phyloP scores from a whole-genome alignment of 805 yeast species.

The Geotrichum ghanense region DNA sequence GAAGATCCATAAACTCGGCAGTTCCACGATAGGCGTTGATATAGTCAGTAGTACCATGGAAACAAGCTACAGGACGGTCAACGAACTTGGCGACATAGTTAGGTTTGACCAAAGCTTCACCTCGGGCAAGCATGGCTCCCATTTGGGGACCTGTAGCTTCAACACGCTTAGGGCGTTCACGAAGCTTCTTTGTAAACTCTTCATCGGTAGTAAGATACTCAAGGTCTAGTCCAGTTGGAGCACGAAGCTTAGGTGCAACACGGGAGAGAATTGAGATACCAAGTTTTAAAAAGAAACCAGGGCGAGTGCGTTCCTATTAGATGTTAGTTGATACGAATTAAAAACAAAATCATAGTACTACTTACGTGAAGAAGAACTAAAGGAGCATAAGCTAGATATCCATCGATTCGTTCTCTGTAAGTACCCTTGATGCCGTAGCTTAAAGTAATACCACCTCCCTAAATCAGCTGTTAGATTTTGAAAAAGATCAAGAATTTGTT shows the following conservation, averaged over 20 bases:
- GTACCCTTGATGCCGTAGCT: conserved; percentile 27
- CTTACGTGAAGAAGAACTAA: conserved; percentile 18
- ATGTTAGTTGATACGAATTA: not conserved
- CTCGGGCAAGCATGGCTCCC: conserved; percentile 26
- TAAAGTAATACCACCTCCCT: conserved; percentile 28
- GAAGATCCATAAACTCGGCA: conserved; percentile 13
- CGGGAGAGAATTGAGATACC: conserved; percentile 19
- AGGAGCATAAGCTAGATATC: conserved; percentile 26
- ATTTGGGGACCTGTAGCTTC: conserved; percentile 22
- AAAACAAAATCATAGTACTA: not conserved
- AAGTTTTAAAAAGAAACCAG: conserved; percentile 17
- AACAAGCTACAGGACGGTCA: conserved; percentile 25
- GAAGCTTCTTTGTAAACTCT: conserved; percentile 12
- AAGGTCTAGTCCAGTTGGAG: conserved; percentile 16
- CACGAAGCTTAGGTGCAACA: conserved; percentile 19
- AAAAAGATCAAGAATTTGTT: not conserved
- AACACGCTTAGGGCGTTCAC: conserved; percentile 21
- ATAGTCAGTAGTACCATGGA: conserved; percentile 23
- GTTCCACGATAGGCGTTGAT: conserved; percentile 12
- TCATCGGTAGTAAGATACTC: conserved; percentile 21
- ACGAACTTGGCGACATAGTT: conserved; percentile 18
- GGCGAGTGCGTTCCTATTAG: conserved; percentile 9
- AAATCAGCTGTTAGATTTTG: not conserved
- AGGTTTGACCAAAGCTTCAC: conserved; percentile 22
- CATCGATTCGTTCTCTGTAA: conserved; percentile 21